phyloP scores from a whole-genome alignment of 225 moss, liverwort and hornwort species.

The Straminergon stramineum region DNA sequence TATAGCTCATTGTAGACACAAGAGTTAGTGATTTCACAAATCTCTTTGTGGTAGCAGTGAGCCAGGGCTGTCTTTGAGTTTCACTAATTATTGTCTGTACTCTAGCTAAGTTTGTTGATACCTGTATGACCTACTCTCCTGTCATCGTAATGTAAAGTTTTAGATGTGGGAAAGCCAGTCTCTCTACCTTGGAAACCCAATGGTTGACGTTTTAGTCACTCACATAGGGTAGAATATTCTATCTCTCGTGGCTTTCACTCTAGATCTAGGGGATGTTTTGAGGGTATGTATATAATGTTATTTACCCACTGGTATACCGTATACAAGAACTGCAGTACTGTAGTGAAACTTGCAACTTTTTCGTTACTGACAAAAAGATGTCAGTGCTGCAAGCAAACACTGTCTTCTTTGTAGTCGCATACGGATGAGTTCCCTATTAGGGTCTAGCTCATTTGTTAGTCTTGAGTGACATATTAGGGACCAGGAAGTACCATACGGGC shows the following conservation, averaged over 20 bases:
- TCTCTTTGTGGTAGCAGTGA: not conserved
- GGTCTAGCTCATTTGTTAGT: not conserved
- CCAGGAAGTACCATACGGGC: not conserved
- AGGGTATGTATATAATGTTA: not conserved
- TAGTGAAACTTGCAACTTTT: not conserved
- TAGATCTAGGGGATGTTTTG: not conserved
- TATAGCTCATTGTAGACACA: not conserved
- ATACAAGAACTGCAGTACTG: not conserved
- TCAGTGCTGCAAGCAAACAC: not conserved
- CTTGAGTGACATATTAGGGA: not conserved
- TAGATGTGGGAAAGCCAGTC: not conserved
- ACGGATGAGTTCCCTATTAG: not conserved
- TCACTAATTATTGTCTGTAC: not conserved
- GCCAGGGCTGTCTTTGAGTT: not conserved
- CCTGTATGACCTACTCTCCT: not conserved
- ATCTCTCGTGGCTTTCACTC: not conserved
- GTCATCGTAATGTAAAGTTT: not conserved
- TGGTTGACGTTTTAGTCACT: not conserved
- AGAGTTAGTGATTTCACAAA: not conserved
- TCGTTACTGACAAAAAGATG: not conserved
- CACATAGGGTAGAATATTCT: not conserved
- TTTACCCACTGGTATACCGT: not conserved
- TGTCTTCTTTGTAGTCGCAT: not conserved
- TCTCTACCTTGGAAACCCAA: not conserved
- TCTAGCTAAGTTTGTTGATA: not conserved